These are phyloP conservation scores for Arthroderma uncinatum DNA, from an alignment of 2,329 filamentous ascomycete species.

Conservation along the genomic window DNA sequence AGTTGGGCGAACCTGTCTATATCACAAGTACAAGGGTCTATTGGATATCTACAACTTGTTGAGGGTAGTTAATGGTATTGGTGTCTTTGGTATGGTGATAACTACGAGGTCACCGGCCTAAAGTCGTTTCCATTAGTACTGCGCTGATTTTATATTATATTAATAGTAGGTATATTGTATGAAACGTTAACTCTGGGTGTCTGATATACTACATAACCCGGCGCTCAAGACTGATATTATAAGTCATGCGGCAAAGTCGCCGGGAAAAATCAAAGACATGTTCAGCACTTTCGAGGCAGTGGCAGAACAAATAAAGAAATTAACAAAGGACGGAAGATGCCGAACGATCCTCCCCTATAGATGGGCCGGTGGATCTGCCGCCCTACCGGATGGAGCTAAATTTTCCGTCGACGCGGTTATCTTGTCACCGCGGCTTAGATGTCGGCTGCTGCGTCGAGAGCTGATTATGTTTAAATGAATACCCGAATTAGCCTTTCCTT, in stretches of 20 bases:
- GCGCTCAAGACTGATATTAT: background rate
- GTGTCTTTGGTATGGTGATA: too few species aligned
- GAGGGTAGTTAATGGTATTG: too few species aligned
- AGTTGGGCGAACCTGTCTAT: too few species aligned
- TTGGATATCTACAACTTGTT: too few species aligned
- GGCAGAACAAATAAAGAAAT: too few species aligned
- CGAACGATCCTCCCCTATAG: background rate
- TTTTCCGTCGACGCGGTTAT: conserved; percentile 3
- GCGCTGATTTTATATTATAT: background rate
- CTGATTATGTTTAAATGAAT: conserved; percentile 1
- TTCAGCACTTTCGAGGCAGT: background rate
- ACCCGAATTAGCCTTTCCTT: background rate
- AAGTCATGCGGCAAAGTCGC: background rate
- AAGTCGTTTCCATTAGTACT: too few species aligned
- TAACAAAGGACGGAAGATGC: background rate
- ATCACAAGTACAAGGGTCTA: too few species aligned
- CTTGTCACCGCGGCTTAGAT: background rate
- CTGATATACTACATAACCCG: background rate
- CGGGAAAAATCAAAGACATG: background rate
- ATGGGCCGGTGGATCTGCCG: background rate
- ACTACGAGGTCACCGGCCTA: too few species aligned
- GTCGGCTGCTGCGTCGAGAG: background rate
- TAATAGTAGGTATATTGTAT: background rate
- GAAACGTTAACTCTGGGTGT: background rate
- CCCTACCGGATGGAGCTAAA: conserved; percentile 2